Conservation (phyloP, 352 stramenopile genomes). For the Pythium plurisporium region DNA sequence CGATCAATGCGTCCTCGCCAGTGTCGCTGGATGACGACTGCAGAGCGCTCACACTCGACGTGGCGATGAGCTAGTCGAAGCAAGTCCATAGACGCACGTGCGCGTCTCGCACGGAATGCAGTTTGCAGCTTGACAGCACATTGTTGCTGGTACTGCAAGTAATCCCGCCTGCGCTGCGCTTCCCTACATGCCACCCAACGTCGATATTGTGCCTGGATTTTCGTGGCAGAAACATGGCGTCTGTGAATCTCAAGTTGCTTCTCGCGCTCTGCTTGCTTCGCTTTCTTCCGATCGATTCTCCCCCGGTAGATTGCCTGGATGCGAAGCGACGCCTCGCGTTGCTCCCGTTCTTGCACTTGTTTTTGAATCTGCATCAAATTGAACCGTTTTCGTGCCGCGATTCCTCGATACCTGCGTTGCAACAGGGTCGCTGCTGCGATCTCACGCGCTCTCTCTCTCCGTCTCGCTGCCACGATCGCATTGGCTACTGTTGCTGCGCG, state of each 20-base stretch:
- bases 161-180: slow-evolving; percentile 25
- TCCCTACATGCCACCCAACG: slow-evolving; percentile 33
- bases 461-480: slow-evolving; percentile 26
- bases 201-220: slow-evolving; percentile 52
- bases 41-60: slow-evolving; percentile 31
- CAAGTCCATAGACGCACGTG: slow-evolving; percentile 37
- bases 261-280: slow-evolving; percentile 27
- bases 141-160: slow-evolving; percentile 28
- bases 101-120: slow-evolving; percentile 44
- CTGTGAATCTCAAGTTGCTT: slow-evolving; percentile 30
- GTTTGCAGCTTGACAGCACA: slow-evolving; percentile 60
- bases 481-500: slow-evolving; percentile 37
- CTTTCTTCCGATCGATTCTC: slow-evolving; percentile 39
- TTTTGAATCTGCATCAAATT: slow-evolving; percentile 28
- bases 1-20: slow-evolving; percentile 48
- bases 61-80: slow-evolving; percentile 37
- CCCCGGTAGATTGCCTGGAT: slow-evolving; percentile 64
- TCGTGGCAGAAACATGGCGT: slow-evolving; percentile 33
- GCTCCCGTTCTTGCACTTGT: slow-evolving; percentile 26
- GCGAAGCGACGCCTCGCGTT: slow-evolving; percentile 37
- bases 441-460: slow-evolving; percentile 33
- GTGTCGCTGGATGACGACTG: slow-evolving; percentile 41
- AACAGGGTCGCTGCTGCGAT: slow-evolving; percentile 38
- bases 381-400: slow-evolving; percentile 32
- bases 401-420: slow-evolving; percentile 52